Evolutionary conservation across 2,329 filamentous ascomycete species (phyloP), one percentile per base, ranked within the genome.

Genomic region (Aspergillus viridinutans): DNA sequence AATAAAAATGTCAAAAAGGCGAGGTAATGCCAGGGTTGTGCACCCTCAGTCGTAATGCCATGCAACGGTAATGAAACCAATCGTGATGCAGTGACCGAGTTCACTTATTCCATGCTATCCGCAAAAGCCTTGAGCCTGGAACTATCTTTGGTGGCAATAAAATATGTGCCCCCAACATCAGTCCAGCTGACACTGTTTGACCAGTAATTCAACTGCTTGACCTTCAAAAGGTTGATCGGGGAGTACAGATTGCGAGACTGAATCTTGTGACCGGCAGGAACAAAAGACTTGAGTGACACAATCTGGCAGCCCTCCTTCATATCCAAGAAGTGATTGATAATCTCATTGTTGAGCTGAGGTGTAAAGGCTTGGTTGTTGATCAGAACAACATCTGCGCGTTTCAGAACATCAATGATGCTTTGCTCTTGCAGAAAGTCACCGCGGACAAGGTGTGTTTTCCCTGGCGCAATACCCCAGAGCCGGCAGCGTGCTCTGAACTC

Each of bases 331-430:
- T 96, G 90, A 66, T 90, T 86, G 63, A 93, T 85, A 49, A 99
- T 80, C 60, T 86, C 85, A 69, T 90, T 88, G 75, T 97, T 99
- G 55, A 97, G 83, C 65, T 88, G 83, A 14, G 92, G 88, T 5
- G 88, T 92, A 75, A 99, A 99, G 2, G 92, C 94, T 75, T 97
- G 92, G 76, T 99, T 99, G 79, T 99, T 99, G 67, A 97, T 93
- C 26, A 99, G 83, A 20, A 99, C 85, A n/a, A 97, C 92, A 71
- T 99, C 94, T 1, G 94, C 93, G 54, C 87, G 85, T 72, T 89
- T 88, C 51, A 99, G 81, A 7, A 87, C 87, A 25, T 85, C 82
- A 58, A 87, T 81, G 50, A 97, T 90, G 57, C 81, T 80, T 17
- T 82, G 72, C 64, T 89, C 89, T 62, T 86, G 85, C 9, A 92